Base-by-base conservation (phyloP, 1,284 basidiomycete species). In the Takashimella koratensis region DNA sequence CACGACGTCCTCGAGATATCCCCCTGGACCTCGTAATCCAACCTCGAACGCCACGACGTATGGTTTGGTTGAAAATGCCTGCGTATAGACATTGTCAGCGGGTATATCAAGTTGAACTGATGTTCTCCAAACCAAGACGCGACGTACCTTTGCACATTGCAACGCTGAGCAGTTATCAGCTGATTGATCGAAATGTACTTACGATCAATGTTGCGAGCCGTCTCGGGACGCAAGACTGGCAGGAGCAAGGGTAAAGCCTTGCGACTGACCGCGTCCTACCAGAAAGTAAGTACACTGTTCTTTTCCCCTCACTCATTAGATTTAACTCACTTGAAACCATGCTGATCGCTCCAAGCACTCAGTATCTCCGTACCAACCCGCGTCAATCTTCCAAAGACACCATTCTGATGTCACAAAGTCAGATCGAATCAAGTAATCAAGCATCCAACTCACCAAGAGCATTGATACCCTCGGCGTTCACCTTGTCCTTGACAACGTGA, bases 11-110 rank as follows among this genome's bases (percentile, higher is more conserved):
- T 56, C 43, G 40, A 56, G 30, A 20, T 43, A 55, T 20, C 57
- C 54, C 12, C 54, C 51, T 30, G 51, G 50, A 13, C 24, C 47
- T 48, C 57, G 41, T 3, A 56, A 26, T 16, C 57, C 57, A 4
- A 59, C 46, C 39, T 59, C 53, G 12, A 59, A 27, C 4, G 57
- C 43, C 10, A 56, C 45, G 11, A 46, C 40, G 22, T 56, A 48
- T 11, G 54, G 50, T 21, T 48, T 43, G 4, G 42, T 36, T 16
- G 54, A 23, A 23, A 46, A 56, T 40, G 49, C 45, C 49, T 55
- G 30, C n/a, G 24, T 5, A 5, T 21, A 27, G 21, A 27, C 13
- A 10, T 6, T 47, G 8, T 36, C 30, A 36, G 30, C 30, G 16
- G 8, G 30, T 8, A 36, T 36, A 36, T 36, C 16, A 16, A 36